Base-by-base conservation (phyloP, 1,284 basidiomycete genomes). In the Malassezia cuniculi region DNA sequence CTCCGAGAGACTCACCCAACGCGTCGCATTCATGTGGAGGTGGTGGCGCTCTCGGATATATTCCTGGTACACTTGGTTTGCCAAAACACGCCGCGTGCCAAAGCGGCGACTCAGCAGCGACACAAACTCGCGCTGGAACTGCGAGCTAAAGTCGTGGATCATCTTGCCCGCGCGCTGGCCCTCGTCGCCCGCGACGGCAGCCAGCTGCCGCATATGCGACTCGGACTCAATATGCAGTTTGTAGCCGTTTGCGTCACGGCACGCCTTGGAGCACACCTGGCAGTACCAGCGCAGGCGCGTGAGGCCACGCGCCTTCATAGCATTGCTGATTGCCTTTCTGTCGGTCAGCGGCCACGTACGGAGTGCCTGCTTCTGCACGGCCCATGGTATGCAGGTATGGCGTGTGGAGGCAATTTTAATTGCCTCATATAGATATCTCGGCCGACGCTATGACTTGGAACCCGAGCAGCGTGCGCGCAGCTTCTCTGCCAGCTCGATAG, bases 11-110 rank as follows among this genome's bases (percentile, higher is more conserved):
- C 90, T 93, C 17, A 93, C 84, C 89, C 93, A 97, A 47, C 85
- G 78, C 8, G 93, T 97, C 5, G 89, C 74, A 70, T 99, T 99
- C 93, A 99, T 97, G 72, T 99, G 93, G 17, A 89, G 73, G 69
- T 97, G 93, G 36, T 76, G 69, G 69, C 90, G 89, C 71, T 95
- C 90, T 46, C 84, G 77, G 55, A 97, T 99, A 70, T 85, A 89
- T 69, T 97, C 93, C 70, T 99, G 89, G 65, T 97, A 99, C 12
- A 97, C 90, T 35, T 79, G 80, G 66, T 99, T 99, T 26, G 86
- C 86, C 3, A 56, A 48, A 28, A 65, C 52, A 20, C 63, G 51
- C 9, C 52, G 47, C 4, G 63, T 65, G 19, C 61, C 60, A 36
- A 60, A 66, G 18, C 82, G 73, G 52, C 85, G 73, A 16, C 82